A percentile compares a stretch with the other conserved stretches of the same genome.
These are phyloP conservation scores for Lachancea lanzarotensis DNA, from an alignment of 805 yeast genomes.

Conservation along the genomic window DNA sequence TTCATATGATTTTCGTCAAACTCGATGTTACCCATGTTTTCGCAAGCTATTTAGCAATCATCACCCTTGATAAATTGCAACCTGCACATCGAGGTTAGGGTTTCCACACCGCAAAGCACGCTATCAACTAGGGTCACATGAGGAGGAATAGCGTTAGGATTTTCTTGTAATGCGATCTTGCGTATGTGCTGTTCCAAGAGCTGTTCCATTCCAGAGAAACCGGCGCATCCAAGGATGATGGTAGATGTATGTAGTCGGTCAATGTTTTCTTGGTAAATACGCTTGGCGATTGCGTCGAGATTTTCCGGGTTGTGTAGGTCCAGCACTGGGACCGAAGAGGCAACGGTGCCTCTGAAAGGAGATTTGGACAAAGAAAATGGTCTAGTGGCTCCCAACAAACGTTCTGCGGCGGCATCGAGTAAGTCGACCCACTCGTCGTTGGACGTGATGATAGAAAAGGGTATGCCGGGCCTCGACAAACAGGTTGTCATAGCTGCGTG, in stretches of 20 bases:
- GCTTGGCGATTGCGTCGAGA: slow-evolving; percentile 13
- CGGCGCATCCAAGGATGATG: slow-evolving; percentile 26
- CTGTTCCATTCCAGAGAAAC: slow-evolving; percentile 21
- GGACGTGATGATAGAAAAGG: slow-evolving; percentile 23
- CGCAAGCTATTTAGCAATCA: background rate
- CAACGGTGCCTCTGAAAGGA: slow-evolving; percentile 24
- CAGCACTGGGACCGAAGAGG: slow-evolving; percentile 19
- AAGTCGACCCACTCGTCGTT: slow-evolving; percentile 22
- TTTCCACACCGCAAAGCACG: slow-evolving; percentile 8
- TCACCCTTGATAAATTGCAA: slow-evolving; percentile 1
- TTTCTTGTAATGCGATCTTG: slow-evolving; percentile 1
- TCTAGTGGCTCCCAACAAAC: slow-evolving; percentile 5
- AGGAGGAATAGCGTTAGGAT: background rate
- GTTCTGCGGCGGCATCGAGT: slow-evolving; percentile 15
- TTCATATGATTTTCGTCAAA: background rate
- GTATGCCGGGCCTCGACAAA: slow-evolving; percentile 10
- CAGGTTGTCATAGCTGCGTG: slow-evolving; percentile 16
- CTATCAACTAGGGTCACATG: slow-evolving; percentile 8
- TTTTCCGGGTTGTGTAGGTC: slow-evolving; percentile 14
- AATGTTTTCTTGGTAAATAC: slow-evolving; percentile 16
- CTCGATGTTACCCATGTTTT: background rate
- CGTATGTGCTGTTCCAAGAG: slow-evolving; percentile 1
- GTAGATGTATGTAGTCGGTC: slow-evolving; percentile 11
- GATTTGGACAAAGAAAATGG: slow-evolving; percentile 14
- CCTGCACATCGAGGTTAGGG: slow-evolving; percentile 2